Evolutionary conservation across 164 flowering plant species (phyloP), one percentile per base, ranked within the genome.

Genomic region (Liquidambar formosana): DNA sequence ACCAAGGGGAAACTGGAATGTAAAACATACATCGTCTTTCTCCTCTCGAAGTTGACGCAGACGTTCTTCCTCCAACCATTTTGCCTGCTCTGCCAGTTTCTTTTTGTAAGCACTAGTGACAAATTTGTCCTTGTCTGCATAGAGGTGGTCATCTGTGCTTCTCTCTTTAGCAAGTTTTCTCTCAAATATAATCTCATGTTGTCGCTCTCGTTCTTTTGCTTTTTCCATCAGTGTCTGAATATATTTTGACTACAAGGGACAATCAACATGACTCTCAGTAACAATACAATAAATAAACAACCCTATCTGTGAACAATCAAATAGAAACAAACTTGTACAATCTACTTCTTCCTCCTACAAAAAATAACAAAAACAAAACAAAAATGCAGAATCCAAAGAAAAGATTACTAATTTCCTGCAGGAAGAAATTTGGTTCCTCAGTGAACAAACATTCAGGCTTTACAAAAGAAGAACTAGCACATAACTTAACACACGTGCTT

Each of bases 11-110:
- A 48, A 18, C 2, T 19, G 18, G 23, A 54, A 60, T 70, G 43
- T 4, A 15, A 60, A 9, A 77, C 89, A 52, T 85, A 88, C 94
- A 85, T 88, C 94, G 1, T 89, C 92, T 73, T 76, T 83, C 73
- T 85, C 88, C 65, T 89, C 94, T 49, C 80, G 74, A 65, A 85
- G 79, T 74, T 85, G 67, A 51, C 86, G 89, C 71, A 79, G 61
- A 10, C 89, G 86, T 62, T 88, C 85, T 75, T 90, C 92, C 78
- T 81, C 92, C 75, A 79, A n/a, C 93, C 91, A 90, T 67, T 85
- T 86, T 22, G 78, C 87, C 77, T 84, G 89, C 79, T 92, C 97
- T 0, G 89, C 94, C 51, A 92, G 93, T 78, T 92, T 92, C 80
- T 67, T 90, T 71, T 85, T 92, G 73, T 92, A 92, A 53, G 97